Evolutionary conservation across 805 yeast species (phyloP).

Genomic region (Kregervanrija pseudodelftensis): DNA sequence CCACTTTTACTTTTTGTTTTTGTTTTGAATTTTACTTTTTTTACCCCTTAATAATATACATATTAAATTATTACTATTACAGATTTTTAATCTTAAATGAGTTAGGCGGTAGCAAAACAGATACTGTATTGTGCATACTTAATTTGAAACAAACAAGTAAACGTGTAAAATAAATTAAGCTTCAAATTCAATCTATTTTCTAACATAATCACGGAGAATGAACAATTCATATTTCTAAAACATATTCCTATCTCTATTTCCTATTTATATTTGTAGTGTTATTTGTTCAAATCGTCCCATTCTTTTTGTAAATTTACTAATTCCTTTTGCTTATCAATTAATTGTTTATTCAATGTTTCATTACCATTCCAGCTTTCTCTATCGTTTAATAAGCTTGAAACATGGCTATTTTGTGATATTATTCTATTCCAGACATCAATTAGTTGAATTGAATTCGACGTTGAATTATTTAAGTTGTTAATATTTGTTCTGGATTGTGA

Average conservation of each 20-base stretch:
- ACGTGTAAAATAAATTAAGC: not conserved
- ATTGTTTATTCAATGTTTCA: constrained; percentile 19
- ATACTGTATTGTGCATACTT: not conserved
- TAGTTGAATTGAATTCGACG: constrained; percentile 24
- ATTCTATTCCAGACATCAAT: constrained; percentile 56
- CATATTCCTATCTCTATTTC: no score
- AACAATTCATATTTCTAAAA: no score
- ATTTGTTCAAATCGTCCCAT: constrained; percentile 11
- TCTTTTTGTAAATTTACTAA: constrained; percentile 15
- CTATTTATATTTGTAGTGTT: not conserved
- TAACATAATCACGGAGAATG: not conserved
- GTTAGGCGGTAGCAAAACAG: not conserved
- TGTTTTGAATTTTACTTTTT: not conserved
- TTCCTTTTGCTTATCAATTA: constrained; percentile 19
- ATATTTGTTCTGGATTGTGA: constrained; percentile 13
- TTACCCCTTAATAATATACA: not conserved
- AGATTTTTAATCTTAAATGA: not conserved
- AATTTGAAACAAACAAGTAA: not conserved
- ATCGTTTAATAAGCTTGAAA: constrained; percentile 25
- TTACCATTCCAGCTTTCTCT: not conserved
- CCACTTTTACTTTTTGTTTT: not conserved
- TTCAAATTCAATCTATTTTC: not conserved
- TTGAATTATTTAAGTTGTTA: constrained; percentile 11
- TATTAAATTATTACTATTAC: not conserved
- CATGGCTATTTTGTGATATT: constrained; percentile 53